A percentile compares a stretch with the other conserved stretches of the same genome.
phyloP scores from a whole-genome alignment of 805 yeast species.

The Grigorovia humatica region DNA sequence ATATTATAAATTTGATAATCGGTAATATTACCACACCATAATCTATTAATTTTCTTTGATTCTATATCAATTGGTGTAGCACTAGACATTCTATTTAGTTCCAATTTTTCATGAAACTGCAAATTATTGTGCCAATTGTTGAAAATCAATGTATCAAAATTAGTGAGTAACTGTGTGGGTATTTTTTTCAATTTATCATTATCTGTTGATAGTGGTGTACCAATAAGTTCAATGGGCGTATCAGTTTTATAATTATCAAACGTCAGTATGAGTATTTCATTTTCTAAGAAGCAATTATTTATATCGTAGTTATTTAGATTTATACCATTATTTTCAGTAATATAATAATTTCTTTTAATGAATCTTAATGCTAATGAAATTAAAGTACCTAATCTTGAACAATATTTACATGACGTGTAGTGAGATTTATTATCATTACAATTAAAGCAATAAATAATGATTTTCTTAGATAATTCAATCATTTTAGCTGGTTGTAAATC shows the following conservation, averaged over 20 bases:
- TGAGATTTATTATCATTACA: slow-evolving; percentile 22
- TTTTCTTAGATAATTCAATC: slow-evolving; percentile 59
- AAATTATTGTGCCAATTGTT: slow-evolving; percentile 62
- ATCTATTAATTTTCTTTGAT: slow-evolving; percentile 21
- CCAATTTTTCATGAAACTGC: slow-evolving; percentile 65
- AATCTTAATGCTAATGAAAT: slow-evolving; percentile 35
- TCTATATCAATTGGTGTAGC: slow-evolving; percentile 44
- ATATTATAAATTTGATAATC: slow-evolving; percentile 43
- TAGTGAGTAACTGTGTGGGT: slow-evolving; percentile 21
- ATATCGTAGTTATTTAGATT: background rate
- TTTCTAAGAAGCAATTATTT: background rate
- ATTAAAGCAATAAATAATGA: slow-evolving; percentile 62
- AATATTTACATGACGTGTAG: slow-evolving; percentile 16
- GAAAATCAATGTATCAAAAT: slow-evolving; percentile 34
- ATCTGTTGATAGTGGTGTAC: slow-evolving; percentile 13
- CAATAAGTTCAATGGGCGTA: slow-evolving; percentile 16
- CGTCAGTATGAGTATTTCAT: slow-evolving; percentile 8
- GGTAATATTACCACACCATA: slow-evolving; percentile 79
- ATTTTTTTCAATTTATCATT: slow-evolving; percentile 9
- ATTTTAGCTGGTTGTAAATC: slow-evolving; percentile 74
- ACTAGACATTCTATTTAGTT: slow-evolving; percentile 72
- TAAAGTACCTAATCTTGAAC: slow-evolving; percentile 28
- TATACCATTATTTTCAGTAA: background rate
- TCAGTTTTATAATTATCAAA: slow-evolving; percentile 7
- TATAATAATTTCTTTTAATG: slow-evolving; percentile 9